Evolutionary conservation across 148 eudicot genomes (phyloP).

Genomic region (Suaeda aralocaspica): DNA sequence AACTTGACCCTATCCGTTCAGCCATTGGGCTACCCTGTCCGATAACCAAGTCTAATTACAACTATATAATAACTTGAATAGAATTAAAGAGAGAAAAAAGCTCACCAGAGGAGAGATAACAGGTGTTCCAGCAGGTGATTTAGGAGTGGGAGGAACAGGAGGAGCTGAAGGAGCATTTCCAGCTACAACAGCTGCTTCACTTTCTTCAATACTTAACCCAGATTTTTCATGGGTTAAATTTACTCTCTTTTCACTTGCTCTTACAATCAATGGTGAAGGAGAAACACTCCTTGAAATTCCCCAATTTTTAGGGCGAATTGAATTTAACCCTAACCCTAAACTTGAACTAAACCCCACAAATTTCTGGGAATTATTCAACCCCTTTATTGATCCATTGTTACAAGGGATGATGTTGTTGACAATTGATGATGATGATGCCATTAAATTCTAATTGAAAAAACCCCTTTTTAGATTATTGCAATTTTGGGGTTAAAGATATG

Average conservation of each 20-base stretch:
- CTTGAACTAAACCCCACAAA: conserved; percentile 20
- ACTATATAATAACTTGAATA: too few species aligned
- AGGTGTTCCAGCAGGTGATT: conserved; percentile 68
- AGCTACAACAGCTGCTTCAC: conserved; percentile 88
- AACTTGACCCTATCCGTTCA: too few species aligned
- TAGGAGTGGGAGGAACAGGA: conserved; percentile 56
- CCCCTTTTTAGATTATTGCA: not conserved
- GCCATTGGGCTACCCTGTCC: too few species aligned
- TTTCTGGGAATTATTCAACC: conserved; percentile 22
- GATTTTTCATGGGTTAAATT: conserved; percentile 33
- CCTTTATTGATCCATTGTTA: conserved; percentile 33
- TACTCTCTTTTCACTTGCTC: conserved; percentile 35
- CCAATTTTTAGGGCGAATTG: conserved; percentile 12
- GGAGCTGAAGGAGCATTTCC: conserved; percentile 78
- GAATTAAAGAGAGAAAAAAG: not conserved
- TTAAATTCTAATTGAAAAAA: not conserved
- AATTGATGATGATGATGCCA: conserved; percentile 36
- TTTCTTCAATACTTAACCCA: conserved; percentile 58
- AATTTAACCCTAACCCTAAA: conserved; percentile 5
- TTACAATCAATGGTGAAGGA: conserved; percentile 27
- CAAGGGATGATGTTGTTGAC: conserved; percentile 28
- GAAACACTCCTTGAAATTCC: not conserved
- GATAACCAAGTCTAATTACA: too few species aligned
- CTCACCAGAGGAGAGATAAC: conserved; percentile 53
- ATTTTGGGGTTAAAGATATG: not conserved